A percentile compares a stretch with the other conserved stretches of the same genome.
phyloP scores from a whole-genome alignment of 208 protist genomes.

The Wallacemonas rigidus region DNA sequence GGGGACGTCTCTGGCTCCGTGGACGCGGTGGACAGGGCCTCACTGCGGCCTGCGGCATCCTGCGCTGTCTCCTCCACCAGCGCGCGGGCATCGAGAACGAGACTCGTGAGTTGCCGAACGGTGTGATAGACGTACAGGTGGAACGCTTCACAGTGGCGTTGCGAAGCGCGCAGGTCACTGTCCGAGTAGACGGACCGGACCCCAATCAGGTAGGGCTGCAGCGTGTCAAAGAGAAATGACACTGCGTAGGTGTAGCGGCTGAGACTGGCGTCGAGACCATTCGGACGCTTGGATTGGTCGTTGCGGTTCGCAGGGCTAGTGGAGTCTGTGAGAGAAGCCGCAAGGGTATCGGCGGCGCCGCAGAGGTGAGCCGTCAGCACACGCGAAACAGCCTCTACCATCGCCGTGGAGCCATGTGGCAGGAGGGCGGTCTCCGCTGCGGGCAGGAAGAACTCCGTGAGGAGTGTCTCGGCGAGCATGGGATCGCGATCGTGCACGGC shows the following conservation, averaged over 20 bases:
- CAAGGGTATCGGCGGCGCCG: slow-evolving; percentile 8
- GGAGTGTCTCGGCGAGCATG: slow-evolving; percentile 28
- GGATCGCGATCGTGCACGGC: slow-evolving; percentile 22
- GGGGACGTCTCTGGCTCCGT: too few relatives aligned
- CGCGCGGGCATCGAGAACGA: slow-evolving; percentile 1
- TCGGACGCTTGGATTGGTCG: too few relatives aligned
- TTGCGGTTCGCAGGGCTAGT: too few relatives aligned
- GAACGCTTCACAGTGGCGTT: slow-evolving; percentile 15
- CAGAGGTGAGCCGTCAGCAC: slow-evolving; percentile 44
- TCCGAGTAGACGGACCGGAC: not conserved
- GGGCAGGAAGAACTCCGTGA: slow-evolving; percentile 56
- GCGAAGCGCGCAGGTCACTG: not conserved
- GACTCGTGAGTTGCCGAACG: slow-evolving; percentile 14
- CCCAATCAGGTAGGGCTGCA: slow-evolving; percentile 16
- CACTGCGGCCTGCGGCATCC: not conserved
- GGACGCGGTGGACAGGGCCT: not conserved
- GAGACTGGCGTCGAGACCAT: not conserved
- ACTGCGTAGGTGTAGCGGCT: not conserved
- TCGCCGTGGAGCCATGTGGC: slow-evolving; percentile 44
- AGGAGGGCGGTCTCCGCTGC: slow-evolving; percentile 40
- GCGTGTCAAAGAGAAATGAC: slow-evolving; percentile 8
- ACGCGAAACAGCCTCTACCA: slow-evolving; percentile 64
- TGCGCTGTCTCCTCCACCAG: not conserved
- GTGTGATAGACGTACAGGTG: slow-evolving; percentile 13
- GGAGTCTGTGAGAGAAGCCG: not conserved